Percentiles rank a stretch among this genome's conserved stretches.
phyloP scores from a whole-genome alignment of 2,329 filamentous ascomycete species.

The Epichloe hybrida region DNA sequence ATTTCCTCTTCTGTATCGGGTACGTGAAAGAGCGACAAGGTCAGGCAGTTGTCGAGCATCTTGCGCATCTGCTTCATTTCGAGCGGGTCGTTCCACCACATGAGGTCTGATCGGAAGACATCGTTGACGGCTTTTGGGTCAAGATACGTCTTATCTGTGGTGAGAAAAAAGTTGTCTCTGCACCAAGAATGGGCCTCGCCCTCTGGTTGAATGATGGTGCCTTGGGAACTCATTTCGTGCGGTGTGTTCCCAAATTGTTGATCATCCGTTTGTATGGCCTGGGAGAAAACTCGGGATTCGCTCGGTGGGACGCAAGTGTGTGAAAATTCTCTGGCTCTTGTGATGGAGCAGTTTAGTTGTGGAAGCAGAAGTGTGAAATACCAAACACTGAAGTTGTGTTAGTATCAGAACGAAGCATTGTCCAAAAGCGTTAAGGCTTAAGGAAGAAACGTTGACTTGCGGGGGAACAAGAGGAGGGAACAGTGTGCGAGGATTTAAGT shows the following conservation, averaged over 20 bases:
- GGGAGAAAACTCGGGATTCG: background rate
- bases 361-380: background rate
- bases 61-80: constrained; percentile 33
- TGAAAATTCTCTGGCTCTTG: background rate
- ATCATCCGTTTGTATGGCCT: background rate
- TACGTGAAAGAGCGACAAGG: constrained; percentile 42
- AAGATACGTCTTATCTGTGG: constrained; percentile 43
- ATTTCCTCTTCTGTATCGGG: constrained; percentile 25
- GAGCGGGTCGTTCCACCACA: constrained; percentile 47
- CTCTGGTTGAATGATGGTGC: constrained; percentile 14
- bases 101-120: constrained; percentile 39
- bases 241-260: background rate
- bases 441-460: background rate
- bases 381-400: constrained; percentile 1
- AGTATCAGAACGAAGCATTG: constrained; percentile 6
- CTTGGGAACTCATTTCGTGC: constrained; percentile 10
- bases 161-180: constrained; percentile 43
- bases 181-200: constrained; percentile 31
- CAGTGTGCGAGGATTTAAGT: background rate
- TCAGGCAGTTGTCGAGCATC: constrained; percentile 44
- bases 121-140: constrained; percentile 39
- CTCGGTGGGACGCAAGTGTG: background rate
- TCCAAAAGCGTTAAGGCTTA: background rate
- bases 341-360: constrained; percentile 3
- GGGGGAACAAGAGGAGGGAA: background rate